Percentiles rank a stretch among this genome's conserved stretches.
Evolutionary conservation across 106 monocot genomes (phyloP).

Genomic region (Xerophyta viscosa): DNA sequence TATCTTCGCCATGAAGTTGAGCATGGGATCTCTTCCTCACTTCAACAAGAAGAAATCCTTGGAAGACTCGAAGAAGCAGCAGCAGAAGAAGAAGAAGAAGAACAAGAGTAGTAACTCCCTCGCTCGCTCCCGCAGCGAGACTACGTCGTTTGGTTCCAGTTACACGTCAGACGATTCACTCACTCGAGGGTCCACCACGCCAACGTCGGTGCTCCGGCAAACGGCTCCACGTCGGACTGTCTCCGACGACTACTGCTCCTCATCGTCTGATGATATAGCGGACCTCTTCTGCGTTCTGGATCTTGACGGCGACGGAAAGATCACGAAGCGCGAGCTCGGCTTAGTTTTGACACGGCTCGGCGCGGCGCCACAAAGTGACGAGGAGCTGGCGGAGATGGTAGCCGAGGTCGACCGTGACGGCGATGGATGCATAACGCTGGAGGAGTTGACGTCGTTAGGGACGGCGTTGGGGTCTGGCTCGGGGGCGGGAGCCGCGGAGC

Average conservation of each 20-base stretch:
- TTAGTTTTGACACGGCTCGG: constrained; percentile 23
- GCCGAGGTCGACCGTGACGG: constrained; percentile 30
- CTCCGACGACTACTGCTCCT: constrained; percentile 1
- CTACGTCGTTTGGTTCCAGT: not conserved
- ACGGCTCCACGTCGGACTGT: not conserved
- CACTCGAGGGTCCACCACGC: not conserved
- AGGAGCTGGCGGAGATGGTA: constrained; percentile 28
- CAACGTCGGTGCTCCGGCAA: not conserved
- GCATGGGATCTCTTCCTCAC: not conserved
- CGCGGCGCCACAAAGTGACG: constrained; percentile 20
- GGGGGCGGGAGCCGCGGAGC: constrained; percentile 14
- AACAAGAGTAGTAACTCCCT: not conserved
- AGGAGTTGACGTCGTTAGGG: constrained; percentile 8
- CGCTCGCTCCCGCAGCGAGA: not conserved
- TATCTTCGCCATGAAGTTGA: not conserved
- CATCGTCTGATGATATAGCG: not conserved
- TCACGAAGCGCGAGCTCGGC: constrained; percentile 26
- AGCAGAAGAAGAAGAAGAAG: not conserved
- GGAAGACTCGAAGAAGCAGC: not conserved
- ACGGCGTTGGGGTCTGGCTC: not conserved
- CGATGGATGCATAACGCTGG: constrained; percentile 24
- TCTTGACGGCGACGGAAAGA: not conserved
- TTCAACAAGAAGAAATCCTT: not conserved
- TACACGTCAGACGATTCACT: not conserved
- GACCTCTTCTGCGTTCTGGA: not conserved